phyloP scores from a whole-genome alignment of 768 basidiomycete species.

The Mycena belliarum region DNA sequence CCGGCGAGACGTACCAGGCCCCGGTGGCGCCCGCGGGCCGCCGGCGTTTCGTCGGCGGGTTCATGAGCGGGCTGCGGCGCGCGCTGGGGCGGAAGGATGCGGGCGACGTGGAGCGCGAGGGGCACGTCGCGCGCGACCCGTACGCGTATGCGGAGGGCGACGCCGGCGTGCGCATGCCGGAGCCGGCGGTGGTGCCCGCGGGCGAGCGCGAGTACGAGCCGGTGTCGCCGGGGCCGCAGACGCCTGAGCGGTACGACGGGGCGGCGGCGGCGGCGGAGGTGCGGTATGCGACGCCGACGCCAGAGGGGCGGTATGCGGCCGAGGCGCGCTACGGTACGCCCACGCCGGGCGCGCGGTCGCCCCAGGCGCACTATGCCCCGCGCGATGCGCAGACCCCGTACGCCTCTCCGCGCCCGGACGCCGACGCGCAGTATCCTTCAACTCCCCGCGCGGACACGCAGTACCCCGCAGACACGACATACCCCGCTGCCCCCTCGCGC shows the following conservation, averaged over 20 bases:
- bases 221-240: constrained; percentile 6
- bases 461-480: constrained; percentile 3
- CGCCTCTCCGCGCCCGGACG: too few species aligned
- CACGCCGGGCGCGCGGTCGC: too few species aligned
- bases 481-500: too few species aligned
- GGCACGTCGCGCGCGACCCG: too few species aligned
- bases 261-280: too few species aligned
- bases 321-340: background rate
- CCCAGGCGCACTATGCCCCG: too few species aligned
- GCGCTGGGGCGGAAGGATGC: constrained; percentile 25
- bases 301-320: background rate
- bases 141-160: background rate
- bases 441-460: background rate
- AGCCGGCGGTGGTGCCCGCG: constrained; percentile 15
- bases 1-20: constrained; percentile 14
- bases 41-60: constrained; percentile 32
- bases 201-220: constrained; percentile 15
- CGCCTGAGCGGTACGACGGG: too few species aligned
- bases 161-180: background rate
- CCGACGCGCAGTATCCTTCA: too few species aligned
- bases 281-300: background rate
- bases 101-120: too few species aligned
- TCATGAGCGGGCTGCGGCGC: constrained; percentile 34
- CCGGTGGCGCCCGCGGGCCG: constrained; percentile 8
- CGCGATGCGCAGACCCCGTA: too few species aligned